Conservation (phyloP, 2,329 filamentous ascomycete species). For the Nothophaeocryptopus gaeumannii region DNA sequence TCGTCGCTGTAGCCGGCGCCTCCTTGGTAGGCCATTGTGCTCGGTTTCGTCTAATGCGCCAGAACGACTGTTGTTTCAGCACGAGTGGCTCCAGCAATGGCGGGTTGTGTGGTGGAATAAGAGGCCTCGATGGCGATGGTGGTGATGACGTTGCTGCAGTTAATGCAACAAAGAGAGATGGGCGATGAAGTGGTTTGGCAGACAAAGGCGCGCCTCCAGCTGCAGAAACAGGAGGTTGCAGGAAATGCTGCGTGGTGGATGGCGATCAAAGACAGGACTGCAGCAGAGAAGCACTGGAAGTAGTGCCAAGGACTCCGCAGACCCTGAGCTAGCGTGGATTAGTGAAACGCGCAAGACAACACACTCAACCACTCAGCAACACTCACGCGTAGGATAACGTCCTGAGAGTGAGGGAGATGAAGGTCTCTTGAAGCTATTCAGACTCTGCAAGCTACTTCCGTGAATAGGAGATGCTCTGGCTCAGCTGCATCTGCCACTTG, state of each 20-base stretch:
- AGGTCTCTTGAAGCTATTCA: too few relatives aligned
- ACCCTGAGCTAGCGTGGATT: too few relatives aligned
- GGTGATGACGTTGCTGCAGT: neutral
- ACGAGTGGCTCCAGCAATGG: neutral
- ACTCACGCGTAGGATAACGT: too few relatives aligned
- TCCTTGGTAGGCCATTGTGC: slow-evolving; percentile 36
- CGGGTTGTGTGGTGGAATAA: too few relatives aligned
- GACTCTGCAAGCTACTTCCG: too few relatives aligned
- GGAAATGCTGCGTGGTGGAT: neutral
- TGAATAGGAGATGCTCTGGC: too few relatives aligned
- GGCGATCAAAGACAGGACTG: neutral
- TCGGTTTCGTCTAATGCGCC: slow-evolving; percentile 4
- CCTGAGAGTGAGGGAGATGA: too few relatives aligned
- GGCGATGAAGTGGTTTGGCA: neutral
- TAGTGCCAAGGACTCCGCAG: too few relatives aligned
- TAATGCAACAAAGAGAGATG: slow-evolving; percentile 6
- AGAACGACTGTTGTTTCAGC: slow-evolving; percentile 15
- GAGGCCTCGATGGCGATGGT: slow-evolving; percentile 2
- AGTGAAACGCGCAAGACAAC: too few relatives aligned
- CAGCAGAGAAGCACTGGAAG: too few relatives aligned
- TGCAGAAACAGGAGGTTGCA: neutral
- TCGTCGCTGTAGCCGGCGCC: slow-evolving; percentile 32
- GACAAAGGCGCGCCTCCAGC: slow-evolving; percentile 2
- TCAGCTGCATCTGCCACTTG: too few relatives aligned
- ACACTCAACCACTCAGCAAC: too few relatives aligned